Percentiles rank a stretch among this genome's conserved stretches.
Conservation (phyloP, 306 rosid species). For the Medicago lupulina region DNA sequence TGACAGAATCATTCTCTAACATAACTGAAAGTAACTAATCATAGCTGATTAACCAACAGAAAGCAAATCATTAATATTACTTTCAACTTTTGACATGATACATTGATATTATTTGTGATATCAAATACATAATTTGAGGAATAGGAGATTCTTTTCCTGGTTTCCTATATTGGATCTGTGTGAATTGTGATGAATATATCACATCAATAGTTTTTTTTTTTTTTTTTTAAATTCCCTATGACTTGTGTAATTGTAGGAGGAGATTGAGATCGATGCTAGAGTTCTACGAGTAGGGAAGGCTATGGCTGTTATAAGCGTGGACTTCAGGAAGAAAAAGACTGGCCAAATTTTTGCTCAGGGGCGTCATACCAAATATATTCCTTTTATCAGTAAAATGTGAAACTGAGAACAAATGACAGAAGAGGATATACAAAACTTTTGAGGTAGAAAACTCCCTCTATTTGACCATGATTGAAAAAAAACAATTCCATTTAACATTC, state of each 20-base stretch:
- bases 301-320: constrained; percentile 71
- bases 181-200: not conserved
- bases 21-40: not conserved
- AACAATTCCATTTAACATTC: too few relatives aligned
- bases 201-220: not conserved
- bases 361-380: constrained; percentile 78
- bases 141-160: not conserved
- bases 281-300: constrained; percentile 69
- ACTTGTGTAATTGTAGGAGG: constrained; percentile 53
- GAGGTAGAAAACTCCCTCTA: not conserved
- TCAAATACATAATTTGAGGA: not conserved
- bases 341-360: constrained; percentile 83
- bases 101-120: not conserved
- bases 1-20: too few relatives aligned
- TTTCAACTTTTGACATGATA: too few relatives aligned
- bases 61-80: not conserved
- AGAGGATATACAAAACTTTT: too few relatives aligned
- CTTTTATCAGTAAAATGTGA: constrained; percentile 62
- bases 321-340: constrained; percentile 70
- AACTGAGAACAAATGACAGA: not conserved
- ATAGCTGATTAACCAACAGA: not conserved
- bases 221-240: not conserved
- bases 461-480: not conserved
- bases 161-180: not conserved
- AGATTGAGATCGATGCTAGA: constrained; percentile 71